A percentile compares a stretch with the other conserved stretches of the same genome.
These are phyloP conservation scores for Garcia nutans DNA, from an alignment of 345 rosid genomes.

Conservation along the genomic window DNA sequence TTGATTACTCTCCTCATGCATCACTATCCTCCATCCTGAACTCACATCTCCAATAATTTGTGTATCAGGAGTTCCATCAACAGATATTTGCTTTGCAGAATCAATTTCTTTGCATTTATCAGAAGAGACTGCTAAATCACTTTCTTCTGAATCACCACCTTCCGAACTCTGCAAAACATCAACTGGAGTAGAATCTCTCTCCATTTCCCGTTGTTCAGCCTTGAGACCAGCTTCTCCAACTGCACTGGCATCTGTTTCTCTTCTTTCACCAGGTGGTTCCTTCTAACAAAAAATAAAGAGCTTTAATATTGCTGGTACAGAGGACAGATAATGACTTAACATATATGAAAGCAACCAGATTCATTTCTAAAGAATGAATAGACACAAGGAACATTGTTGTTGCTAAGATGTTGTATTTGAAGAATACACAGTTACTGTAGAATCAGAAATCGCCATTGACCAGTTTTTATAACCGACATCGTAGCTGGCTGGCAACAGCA, in stretches of 20 bases:
- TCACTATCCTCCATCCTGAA: slow-evolving; percentile 74
- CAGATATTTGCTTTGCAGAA: slow-evolving; percentile 38
- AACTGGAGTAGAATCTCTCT: slow-evolving; percentile 30
- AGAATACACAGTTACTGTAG: not conserved
- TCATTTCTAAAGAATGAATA: not conserved
- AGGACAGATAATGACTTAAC: not conserved
- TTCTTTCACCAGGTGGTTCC: slow-evolving; percentile 30
- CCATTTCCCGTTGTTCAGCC: slow-evolving; percentile 32
- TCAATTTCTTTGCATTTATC: slow-evolving; percentile 39
- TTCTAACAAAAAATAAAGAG: slow-evolving; percentile 41
- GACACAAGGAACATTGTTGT: not conserved
- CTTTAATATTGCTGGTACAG: slow-evolving; percentile 16
- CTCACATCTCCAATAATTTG: slow-evolving; percentile 49
- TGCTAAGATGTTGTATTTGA: not conserved
- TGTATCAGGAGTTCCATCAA: slow-evolving; percentile 38
- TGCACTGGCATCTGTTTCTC: slow-evolving; percentile 34
- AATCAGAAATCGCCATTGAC: not conserved
- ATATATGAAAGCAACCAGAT: not conserved
- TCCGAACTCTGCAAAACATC: slow-evolving; percentile 32
- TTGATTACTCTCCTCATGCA: slow-evolving; percentile 85
- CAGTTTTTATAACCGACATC: not conserved
- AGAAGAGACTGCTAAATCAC: slow-evolving; percentile 23
- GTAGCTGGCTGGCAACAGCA: not conserved
- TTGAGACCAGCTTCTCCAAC: slow-evolving; percentile 33
- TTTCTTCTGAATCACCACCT: slow-evolving; percentile 31